These are phyloP conservation scores for Serendipita sp. DNA, from an alignment of 768 basidiomycete genomes.

Conservation along the genomic window DNA sequence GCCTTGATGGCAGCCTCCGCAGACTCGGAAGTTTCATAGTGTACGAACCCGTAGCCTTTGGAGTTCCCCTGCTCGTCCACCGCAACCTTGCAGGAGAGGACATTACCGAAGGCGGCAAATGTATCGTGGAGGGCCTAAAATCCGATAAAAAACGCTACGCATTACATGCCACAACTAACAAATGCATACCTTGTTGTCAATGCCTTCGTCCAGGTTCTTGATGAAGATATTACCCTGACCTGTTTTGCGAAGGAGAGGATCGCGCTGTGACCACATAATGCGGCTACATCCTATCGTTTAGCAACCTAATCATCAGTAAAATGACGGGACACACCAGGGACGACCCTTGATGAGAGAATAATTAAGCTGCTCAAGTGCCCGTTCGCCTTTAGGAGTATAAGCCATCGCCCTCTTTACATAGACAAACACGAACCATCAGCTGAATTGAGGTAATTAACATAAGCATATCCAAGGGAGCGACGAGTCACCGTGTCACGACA, in stretches of 20 bases:
- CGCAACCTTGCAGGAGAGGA: constrained; percentile 98
- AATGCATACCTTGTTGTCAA: constrained; percentile 78
- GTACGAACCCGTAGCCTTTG: constrained; percentile 97
- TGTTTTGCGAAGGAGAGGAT: constrained; percentile 97
- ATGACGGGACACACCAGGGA: constrained; percentile 48
- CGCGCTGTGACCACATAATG: constrained; percentile 99
- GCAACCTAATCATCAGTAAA: neutral
- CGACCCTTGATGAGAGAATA: constrained; percentile 98
- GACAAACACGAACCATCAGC: constrained; percentile 52
- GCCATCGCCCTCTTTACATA: neutral
- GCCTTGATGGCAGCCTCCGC: constrained; percentile 94
- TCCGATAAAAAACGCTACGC: neutral
- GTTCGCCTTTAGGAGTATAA: constrained; percentile 48
- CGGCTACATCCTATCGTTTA: constrained; percentile 35
- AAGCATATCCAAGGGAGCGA: constrained; percentile 98
- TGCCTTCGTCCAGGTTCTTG: constrained; percentile 93
- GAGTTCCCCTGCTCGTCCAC: constrained; percentile 90
- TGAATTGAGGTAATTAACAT: constrained; percentile 96
- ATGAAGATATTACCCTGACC: constrained; percentile 99
- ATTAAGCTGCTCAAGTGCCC: constrained; percentile 96
- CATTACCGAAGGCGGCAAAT: constrained; percentile 96
- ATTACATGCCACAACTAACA: neutral
- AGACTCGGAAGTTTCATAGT: constrained; percentile 95
- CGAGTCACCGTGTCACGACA: constrained; percentile 99
- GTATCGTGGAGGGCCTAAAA: constrained; percentile 92